Evolutionary conservation across 768 basidiomycete species (phyloP).

Genomic region (Lentinula detonsa): DNA sequence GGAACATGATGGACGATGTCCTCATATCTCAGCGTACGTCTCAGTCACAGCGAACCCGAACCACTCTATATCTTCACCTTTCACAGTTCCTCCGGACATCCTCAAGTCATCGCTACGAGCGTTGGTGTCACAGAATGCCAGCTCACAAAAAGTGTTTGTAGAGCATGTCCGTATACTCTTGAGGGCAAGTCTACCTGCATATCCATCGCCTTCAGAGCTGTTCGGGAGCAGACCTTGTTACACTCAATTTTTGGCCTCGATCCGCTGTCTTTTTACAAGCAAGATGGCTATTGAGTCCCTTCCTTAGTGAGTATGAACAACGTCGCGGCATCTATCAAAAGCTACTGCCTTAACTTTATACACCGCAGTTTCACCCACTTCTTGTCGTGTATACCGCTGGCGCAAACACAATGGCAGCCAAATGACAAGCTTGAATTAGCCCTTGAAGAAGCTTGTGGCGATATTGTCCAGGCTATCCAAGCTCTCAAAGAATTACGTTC

Average conservation of each 20-base stretch:
- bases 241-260: neutral
- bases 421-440: neutral
- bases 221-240: neutral
- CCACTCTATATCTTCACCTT: neutral
- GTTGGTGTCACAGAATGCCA: neutral
- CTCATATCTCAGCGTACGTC: conserved; percentile 6
- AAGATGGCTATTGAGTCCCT: conserved; percentile 6
- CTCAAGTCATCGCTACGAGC: conserved; percentile 1
- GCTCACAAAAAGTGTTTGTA: conserved; percentile 1
- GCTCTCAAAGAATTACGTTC: conserved; percentile 10
- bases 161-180: conserved; percentile 2
- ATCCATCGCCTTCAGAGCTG: neutral
- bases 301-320: conserved; percentile 2
- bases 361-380: neutral
- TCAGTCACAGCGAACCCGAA: neutral
- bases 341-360: neutral
- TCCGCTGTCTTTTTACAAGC: conserved; percentile 2
- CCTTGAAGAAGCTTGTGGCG: neutral
- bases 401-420: neutral
- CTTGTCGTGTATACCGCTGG: neutral
- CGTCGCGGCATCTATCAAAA: neutral
- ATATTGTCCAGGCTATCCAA: conserved; percentile 7
- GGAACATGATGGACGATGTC: conserved; percentile 9
- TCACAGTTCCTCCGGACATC: neutral
- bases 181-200: neutral